Base-by-base conservation (phyloP, 768 basidiomycete species). In the Rhizopogon vinicolor region DNA sequence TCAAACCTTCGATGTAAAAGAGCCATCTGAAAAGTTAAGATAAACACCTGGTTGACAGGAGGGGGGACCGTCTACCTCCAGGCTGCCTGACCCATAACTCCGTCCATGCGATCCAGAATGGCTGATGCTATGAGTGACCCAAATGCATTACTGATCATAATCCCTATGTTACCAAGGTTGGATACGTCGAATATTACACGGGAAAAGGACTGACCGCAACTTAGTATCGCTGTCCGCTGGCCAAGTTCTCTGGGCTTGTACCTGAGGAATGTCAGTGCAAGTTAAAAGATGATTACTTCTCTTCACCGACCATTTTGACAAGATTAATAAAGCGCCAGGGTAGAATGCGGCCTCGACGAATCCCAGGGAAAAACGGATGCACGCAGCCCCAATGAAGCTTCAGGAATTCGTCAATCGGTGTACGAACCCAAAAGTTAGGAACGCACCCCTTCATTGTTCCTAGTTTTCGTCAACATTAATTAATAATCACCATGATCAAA, bases 71-170 rank as follows among this genome's bases (percentile, higher is more conserved):
- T 76, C 68, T 66, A 87, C 80, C 86, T 74, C 91, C 91, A 93
- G 0, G 86, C 87, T 8, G 85, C 76, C 55, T 80, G 74, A 0
- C 89, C 90, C 14, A 83, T 72, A 53, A 75, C 75, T 6, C 85
- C 86, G 37, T 90, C 79, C 86, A 92, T 89, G 14, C 74, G 72
- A 59, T 81, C 76, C 18, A 93, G 78, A 51, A 93, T 87, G 1
- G 81, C 85, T 31, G 88, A 87, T 10, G 90, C 89, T 50, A 93
- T 80, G 12, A 93, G 72, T 2, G 88, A 78, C 3, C 91, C 90
- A 65, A 92, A 91, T 0, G 89, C 91, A 74, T 92, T 93, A 53
- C 83, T 84, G 52, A 91, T 83, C 31, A 93, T 74, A 62, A 78
- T 83, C 18, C 91, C 52, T 43, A 22, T 37, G 6, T 13, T 6